Evolutionary conservation across 2,329 filamentous ascomycete species (phyloP).

Genomic region (Fusarium sp.): DNA sequence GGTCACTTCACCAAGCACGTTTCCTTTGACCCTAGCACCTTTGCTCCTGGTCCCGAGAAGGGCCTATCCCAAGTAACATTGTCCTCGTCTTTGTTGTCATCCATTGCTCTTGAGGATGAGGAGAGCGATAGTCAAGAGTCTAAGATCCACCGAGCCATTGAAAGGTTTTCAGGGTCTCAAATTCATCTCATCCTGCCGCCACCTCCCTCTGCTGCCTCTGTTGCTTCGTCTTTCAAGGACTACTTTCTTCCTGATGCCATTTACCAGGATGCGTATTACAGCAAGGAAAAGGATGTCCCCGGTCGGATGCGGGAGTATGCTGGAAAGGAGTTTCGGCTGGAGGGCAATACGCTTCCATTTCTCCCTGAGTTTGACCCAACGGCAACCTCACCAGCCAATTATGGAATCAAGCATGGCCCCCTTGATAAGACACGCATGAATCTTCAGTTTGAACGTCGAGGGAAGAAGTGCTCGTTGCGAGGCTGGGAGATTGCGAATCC

Average conservation of each 20-base stretch:
- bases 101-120: constrained; percentile 2
- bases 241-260: constrained; percentile 70
- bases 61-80: constrained; percentile 10
- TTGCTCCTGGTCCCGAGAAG: constrained; percentile 3
- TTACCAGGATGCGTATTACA: constrained; percentile 89
- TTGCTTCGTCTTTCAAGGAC: constrained; percentile 39
- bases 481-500: constrained; percentile 80
- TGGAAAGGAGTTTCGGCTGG: constrained; percentile 83
- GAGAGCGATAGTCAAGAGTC: constrained; percentile 8
- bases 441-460: constrained; percentile 59
- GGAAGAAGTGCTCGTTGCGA: constrained; percentile 60
- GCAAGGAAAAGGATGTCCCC: constrained; percentile 85
- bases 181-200: constrained; percentile 39
- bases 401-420: constrained; percentile 61
- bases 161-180: constrained; percentile 9
- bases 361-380: constrained; percentile 80
- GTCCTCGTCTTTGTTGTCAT: constrained; percentile 28
- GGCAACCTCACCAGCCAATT: constrained; percentile 64
- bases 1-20: constrained; percentile 36
- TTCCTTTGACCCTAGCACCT: constrained; percentile 31
- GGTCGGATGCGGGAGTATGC: constrained; percentile 83
- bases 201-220: constrained; percentile 42
- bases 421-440: constrained; percentile 64
- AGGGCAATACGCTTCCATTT: constrained; percentile 80
- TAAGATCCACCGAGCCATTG: constrained; percentile 29